phyloP scores from a whole-genome alignment of 169 alveolate species.

The Eimeria necatrix region DNA sequence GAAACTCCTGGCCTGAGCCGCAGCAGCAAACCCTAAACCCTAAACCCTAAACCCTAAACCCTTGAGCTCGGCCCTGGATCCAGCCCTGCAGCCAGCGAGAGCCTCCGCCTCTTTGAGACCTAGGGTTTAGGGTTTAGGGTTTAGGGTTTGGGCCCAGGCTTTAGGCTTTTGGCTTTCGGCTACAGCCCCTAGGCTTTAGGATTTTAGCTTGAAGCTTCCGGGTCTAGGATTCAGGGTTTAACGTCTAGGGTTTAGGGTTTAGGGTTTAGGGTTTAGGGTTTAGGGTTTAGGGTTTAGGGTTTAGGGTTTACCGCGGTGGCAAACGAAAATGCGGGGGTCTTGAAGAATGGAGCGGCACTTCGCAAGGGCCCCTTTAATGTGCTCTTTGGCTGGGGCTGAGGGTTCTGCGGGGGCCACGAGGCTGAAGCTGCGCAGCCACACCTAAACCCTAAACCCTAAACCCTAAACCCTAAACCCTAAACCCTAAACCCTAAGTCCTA shows the following conservation, averaged over 20 bases:
- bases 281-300: slow-evolving; percentile 47
- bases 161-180: background rate
- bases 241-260: background rate
- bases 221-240: background rate
- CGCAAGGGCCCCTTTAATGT: background rate
- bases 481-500: too few species aligned
- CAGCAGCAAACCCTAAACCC: slow-evolving; percentile 21
- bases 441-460: too few species aligned
- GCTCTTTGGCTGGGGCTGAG: slow-evolving; percentile 17
- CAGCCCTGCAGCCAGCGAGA: too few species aligned
- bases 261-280: background rate
- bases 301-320: slow-evolving; percentile 53
- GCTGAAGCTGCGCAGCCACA: slow-evolving; percentile 1
- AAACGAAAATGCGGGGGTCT: slow-evolving; percentile 4
- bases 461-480: too few species aligned
- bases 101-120: too few species aligned
- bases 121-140: too few species aligned
- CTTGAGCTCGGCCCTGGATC: too few species aligned
- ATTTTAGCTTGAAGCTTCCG: too few species aligned
- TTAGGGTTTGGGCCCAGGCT: too few species aligned
- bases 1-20: slow-evolving; percentile 43
- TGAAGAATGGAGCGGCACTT: slow-evolving; percentile 23
- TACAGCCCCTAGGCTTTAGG: background rate
- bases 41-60: background rate
- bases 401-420: slow-evolving; percentile 38